Evolutionary conservation across 1,284 basidiomycete genomes (phyloP).

Genomic region (Austropuccinia psidii): DNA sequence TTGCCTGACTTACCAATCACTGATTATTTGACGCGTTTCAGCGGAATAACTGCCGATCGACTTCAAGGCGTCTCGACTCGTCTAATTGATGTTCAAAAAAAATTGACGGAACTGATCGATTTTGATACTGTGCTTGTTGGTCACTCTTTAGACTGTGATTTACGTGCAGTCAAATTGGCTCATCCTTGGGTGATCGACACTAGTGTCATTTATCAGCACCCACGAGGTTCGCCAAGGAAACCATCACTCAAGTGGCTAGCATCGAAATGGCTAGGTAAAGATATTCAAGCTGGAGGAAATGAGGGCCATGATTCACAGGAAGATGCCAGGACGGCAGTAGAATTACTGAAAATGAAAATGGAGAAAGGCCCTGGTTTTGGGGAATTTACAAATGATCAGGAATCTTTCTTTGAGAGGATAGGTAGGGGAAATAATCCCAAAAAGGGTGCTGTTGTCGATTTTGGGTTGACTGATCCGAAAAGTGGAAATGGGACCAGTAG

Average conservation of each 20-base stretch:
- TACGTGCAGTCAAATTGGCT: constrained; percentile 70
- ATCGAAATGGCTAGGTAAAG: constrained; percentile 74
- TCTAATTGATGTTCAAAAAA: constrained; percentile 64
- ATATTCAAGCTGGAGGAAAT: constrained; percentile 64
- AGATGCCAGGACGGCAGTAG: constrained; percentile 76
- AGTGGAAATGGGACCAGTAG: constrained; percentile 59
- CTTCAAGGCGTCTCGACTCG: constrained; percentile 64
- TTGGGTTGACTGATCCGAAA: constrained; percentile 62
- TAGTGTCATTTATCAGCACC: constrained; percentile 75
- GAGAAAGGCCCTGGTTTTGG: constrained; percentile 70
- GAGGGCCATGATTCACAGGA: constrained; percentile 71
- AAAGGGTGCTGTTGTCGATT: constrained; percentile 67
- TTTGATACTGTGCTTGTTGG: constrained; percentile 74
- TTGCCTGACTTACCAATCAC: constrained; percentile 69
- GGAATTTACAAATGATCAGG: constrained; percentile 67
- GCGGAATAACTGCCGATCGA: constrained; percentile 72
- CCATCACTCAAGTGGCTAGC: constrained; percentile 85
- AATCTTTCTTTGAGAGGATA: constrained; percentile 78
- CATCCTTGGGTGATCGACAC: constrained; percentile 83
- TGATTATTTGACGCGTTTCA: constrained; percentile 87
- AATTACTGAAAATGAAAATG: constrained; percentile 71
- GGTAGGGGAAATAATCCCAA: constrained; percentile 51
- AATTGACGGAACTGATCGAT: constrained; percentile 53
- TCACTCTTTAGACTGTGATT: constrained; percentile 84
- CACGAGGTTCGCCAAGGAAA: constrained; percentile 78